Base-by-base conservation (phyloP, 371 early-diverging fungal genomes). In the Catenaria anguillulae region DNA sequence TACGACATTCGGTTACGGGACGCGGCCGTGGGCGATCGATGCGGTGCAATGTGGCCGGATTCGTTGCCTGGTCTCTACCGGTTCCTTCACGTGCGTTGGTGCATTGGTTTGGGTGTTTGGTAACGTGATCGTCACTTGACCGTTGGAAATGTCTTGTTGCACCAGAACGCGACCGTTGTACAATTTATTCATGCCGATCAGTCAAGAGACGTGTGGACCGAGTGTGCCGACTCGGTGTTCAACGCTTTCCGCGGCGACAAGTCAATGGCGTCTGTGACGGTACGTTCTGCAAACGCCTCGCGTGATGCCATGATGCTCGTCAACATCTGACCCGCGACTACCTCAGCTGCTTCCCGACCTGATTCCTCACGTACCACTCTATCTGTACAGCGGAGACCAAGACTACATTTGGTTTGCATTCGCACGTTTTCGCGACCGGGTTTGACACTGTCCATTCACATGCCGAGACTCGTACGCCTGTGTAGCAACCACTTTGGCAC, bases 401-500 rank as follows among this genome's bases (percentile, higher is more conserved):
- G 92, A 92, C 62, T 67, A 89, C 61, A 86, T 90, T 40, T 92
- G 90, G n/a, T n/a, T n/a, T n/a, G n/a, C n/a, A n/a, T n/a, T n/a
- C n/a, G n/a, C n/a, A n/a, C n/a, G n/a, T n/a, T n/a, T n/a, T n/a
- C n/a, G n/a, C n/a, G n/a, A n/a, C n/a, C n/a, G n/a, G n/a, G n/a
- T n/a, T n/a, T n/a, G n/a, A n/a, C n/a, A n/a, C n/a, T n/a, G n/a
- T n/a, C n/a, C n/a, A n/a, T n/a, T n/a, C n/a, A n/a, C n/a, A n/a
- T n/a, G n/a, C n/a, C n/a, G n/a, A n/a, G n/a, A n/a, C n/a, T n/a
- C n/a, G n/a, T n/a, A n/a, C n/a, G n/a, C n/a, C n/a, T n/a, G n/a
- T n/a, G n/a, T n/a, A n/a, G n/a, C n/a, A n/a, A n/a, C n/a, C n/a
- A n/a, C n/a, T n/a, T n/a, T n/a, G 92, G 92, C 37, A 82, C 81